Evolutionary conservation across 352 stramenopile genomes (phyloP), one percentile per base, ranked within the genome.

Genomic region (Albugo candida): DNA sequence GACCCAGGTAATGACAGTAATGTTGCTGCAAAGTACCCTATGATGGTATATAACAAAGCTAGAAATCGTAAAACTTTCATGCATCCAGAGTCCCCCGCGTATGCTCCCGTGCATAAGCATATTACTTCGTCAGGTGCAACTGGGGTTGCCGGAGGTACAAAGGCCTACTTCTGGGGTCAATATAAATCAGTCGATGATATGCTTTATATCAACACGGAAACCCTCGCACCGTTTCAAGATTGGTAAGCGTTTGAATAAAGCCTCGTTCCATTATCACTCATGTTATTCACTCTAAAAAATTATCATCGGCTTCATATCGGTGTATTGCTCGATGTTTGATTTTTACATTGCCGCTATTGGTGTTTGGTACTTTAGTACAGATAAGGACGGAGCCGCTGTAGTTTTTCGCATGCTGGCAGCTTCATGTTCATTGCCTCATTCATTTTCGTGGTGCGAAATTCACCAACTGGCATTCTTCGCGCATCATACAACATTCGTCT

Each of bases 21-120:
- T 39, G 58, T 82, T 11, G 83, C 71, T 50, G 82, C 61, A 36
- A 71, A 74, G 18, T 61, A 82, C 51, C 75, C 78, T 18, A 92
- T 92, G 78, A 67, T 92, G 40, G 74, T 92, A 46, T 92, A 92
- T 62, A 92, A 92, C 63, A 92, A 88, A 63, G 61, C 70, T 41
- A 73, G 78, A 36, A 67, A 71, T 41, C 75, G 78, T 48, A 92
- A 88, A 67, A 88, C 78, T 38, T 92, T 92, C 43, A 45, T 92
- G 54, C 78, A 92, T 55, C 68, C 75, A 19, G 74, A 83, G 49
- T 86, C 76, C 44, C 70, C 72, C 0, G 75, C 74, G 37, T 91
- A 87, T 54, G 47, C 72, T 21, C 68, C 72, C 0, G 70, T 86
- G 53, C 65, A 80, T 54, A 58, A 60, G 39, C 49, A 80, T 47